These are phyloP conservation scores for Penicillium italicum DNA, from an alignment of 2,329 filamentous ascomycete species.

Conservation along the genomic window DNA sequence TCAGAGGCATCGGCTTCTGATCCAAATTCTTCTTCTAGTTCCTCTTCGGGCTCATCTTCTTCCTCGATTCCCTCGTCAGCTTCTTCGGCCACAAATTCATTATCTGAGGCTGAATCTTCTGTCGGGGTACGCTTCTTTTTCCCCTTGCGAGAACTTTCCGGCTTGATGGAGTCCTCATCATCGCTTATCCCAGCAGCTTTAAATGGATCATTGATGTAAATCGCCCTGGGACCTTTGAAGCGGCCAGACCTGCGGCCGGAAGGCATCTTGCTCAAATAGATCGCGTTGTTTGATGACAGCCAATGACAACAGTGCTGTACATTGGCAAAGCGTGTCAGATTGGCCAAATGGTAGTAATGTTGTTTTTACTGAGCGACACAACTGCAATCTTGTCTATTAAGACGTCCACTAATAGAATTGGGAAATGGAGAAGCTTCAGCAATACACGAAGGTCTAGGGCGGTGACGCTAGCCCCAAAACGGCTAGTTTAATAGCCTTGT, in stretches of 20 bases:
- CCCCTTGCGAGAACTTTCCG: neutral
- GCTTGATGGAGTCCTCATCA: conserved; percentile 23
- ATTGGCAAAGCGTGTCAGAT: neutral
- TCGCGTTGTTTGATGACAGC: neutral
- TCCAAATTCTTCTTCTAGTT: conserved; percentile 16
- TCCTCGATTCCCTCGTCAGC: conserved; percentile 18
- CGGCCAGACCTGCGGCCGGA: conserved; percentile 36
- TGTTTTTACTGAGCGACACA: neutral
- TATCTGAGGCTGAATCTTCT: conserved; percentile 31
- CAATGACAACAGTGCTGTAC: neutral
- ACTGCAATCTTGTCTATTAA: neutral
- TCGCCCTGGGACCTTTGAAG: conserved; percentile 28
- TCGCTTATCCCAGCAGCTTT: conserved; percentile 33
- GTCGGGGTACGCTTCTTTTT: conserved; percentile 16
- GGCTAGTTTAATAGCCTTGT: neutral
- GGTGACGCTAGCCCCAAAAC: neutral
- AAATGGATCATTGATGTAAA: conserved; percentile 38
- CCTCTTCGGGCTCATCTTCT: conserved; percentile 21
- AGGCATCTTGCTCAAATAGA: conserved; percentile 21
- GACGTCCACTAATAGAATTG: neutral
- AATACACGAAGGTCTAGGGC: conserved; percentile 2
- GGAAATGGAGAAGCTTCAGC: conserved; percentile 6
- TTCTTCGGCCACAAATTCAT: conserved; percentile 33
- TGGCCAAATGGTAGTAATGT: neutral
- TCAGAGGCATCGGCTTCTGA: conserved; percentile 19